phyloP scores from a whole-genome alignment of 2,329 filamentous ascomycete genomes.

The Pseudonectria foliicola region DNA sequence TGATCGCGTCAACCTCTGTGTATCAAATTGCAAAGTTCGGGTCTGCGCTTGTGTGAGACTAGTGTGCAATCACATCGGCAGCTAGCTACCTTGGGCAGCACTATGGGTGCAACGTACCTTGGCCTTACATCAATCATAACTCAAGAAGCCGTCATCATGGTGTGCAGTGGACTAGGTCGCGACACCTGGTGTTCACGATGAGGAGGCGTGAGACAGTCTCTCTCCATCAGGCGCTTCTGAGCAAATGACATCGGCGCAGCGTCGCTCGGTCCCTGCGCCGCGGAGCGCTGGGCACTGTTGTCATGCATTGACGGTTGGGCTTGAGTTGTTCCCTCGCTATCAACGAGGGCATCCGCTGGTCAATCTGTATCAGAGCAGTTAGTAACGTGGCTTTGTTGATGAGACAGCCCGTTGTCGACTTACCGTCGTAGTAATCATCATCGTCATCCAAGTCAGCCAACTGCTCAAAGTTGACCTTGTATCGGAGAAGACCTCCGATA shows the following conservation, averaged over 20 bases:
- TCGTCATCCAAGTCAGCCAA: slow-evolving; percentile 87
- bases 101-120: slow-evolving; percentile 19
- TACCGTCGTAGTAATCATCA: slow-evolving; percentile 83
- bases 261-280: slow-evolving; percentile 36
- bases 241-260: slow-evolving; percentile 37
- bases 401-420: slow-evolving; percentile 9
- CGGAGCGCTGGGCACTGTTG: slow-evolving; percentile 33
- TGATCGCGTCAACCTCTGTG: slow-evolving; percentile 3
- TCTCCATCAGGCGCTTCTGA: slow-evolving; percentile 42
- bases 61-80: slow-evolving; percentile 10
- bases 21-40: slow-evolving; percentile 20
- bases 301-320: slow-evolving; percentile 40
- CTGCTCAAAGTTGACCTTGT: slow-evolving; percentile 99
- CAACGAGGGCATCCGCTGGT: slow-evolving; percentile 81
- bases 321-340: slow-evolving; percentile 77
- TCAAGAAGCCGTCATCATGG: slow-evolving; percentile 58
- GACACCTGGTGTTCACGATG: slow-evolving; percentile 42
- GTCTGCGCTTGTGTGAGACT: slow-evolving; percentile 16
- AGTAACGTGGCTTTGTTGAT: slow-evolving; percentile 2
- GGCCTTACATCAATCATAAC: slow-evolving; percentile 28
- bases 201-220: slow-evolving; percentile 38
- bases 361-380: slow-evolving; percentile 54
- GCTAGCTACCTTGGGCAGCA: background rate
- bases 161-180: slow-evolving; percentile 61
- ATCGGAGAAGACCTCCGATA: slow-evolving; percentile 92